These are phyloP conservation scores for Boechera retrofracta DNA, from an alignment of 345 rosid species.

Conservation along the genomic window DNA sequence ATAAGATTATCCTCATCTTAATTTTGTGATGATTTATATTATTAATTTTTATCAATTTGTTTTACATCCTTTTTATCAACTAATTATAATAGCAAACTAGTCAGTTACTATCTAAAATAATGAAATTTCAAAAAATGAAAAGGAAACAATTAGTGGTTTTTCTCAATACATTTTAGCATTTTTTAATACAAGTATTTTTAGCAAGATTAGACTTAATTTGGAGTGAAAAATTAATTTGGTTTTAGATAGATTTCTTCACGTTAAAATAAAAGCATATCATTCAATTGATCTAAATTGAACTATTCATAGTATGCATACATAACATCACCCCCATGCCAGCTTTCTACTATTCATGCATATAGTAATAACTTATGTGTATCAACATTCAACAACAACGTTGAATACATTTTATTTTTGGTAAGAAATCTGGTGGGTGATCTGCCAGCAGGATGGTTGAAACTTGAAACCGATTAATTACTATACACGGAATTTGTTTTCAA, in stretches of 20 bases:
- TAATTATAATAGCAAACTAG: not conserved
- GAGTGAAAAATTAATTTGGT: not conserved
- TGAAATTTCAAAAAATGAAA: too few species aligned
- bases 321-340: not conserved
- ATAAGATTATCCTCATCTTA: not conserved
- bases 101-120: not conserved
- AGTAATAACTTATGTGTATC: conserved; percentile 22
- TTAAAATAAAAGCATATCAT: not conserved
- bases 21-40: too few species aligned
- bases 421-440: conserved; percentile 41
- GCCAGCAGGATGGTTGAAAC: conserved; percentile 28
- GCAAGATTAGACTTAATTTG: not conserved
- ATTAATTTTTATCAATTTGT: too few species aligned
- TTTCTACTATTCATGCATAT: conserved; percentile 18
- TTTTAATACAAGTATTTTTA: too few species aligned
- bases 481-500: conserved; percentile 3
- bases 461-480: not conserved
- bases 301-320: not conserved
- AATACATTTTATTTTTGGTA: conserved; percentile 34
- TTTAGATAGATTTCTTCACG: not conserved
- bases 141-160: too few species aligned
- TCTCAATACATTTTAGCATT: not conserved
- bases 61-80: not conserved
- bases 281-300: not conserved
- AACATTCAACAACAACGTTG: conserved; percentile 26